Base-by-base conservation (phyloP, 2,329 filamentous ascomycete genomes). In the Alternaria gaisen region DNA sequence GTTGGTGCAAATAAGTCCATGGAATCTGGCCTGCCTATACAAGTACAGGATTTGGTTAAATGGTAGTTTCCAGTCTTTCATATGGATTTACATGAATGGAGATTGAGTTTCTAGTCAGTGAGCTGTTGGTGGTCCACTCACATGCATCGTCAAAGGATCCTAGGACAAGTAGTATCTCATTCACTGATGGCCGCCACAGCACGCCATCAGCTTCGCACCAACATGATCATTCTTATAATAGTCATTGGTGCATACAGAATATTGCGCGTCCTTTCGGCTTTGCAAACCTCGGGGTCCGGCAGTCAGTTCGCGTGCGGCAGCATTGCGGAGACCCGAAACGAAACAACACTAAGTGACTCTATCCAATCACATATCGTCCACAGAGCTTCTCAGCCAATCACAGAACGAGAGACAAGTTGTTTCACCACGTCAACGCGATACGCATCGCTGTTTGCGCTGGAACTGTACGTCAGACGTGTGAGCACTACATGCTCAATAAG, bases 1-100 rank as follows among this genome's bases (percentile, higher is more conserved):
- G 86, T 88, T 55, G 85, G 85, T 4, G 86, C 86, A 0, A 88
- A 88, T 56, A 78, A 77, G 59, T 87, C 86, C 0, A 86, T 88
- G 22, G 81, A 82, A 0, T 87, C 84, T 0, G 86, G 85, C 0
- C 81, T 87, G 60, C 83, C 85, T 1, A 82, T 88, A 0, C 83
- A 83, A 34, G 84, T 88, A 0, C 83, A 86, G 52, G 85, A 87
- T 59, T 55, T 78, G 10, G 65, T 72, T n/a, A 47, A 55, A 8
- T 50, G 66, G 22, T 68, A 64, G 59, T 24, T 10, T 8, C 10
- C 20, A 18, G 2, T 26, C 6, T 41, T 43, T 41, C 8, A 14
- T 34, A 26, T 9, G 4, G n/a, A 24, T n/a, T 6, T 11, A 24
- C 18, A 36, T 1, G 20, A 43, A 30, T 5, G 22, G 14, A 53